phyloP scores from a whole-genome alignment of 1,139 yeast species.

The Hansenula lynferdii region DNA sequence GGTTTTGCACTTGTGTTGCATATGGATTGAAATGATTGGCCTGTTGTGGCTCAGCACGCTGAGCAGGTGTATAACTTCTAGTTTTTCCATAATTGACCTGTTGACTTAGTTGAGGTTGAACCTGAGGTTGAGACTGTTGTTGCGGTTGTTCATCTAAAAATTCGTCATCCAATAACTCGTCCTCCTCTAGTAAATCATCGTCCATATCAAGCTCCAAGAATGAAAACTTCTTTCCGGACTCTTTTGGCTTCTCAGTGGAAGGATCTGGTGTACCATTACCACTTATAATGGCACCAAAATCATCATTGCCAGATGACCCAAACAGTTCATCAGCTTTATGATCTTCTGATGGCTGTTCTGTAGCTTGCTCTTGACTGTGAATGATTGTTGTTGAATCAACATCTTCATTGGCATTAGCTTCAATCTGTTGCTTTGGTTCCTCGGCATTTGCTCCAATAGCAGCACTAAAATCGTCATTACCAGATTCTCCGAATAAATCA shows the following conservation, averaged over 20 bases:
- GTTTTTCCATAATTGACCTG: too few species aligned
- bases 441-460: too few species aligned
- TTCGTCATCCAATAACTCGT: slow-evolving; percentile 21
- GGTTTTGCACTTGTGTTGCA: slow-evolving; percentile 6
- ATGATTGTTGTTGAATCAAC: too few species aligned
- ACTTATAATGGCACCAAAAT: neutral
- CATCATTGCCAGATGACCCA: neutral
- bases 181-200: slow-evolving; percentile 8
- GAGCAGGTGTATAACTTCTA: neutral
- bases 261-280: neutral
- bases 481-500: too few species aligned
- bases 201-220: slow-evolving; percentile 14
- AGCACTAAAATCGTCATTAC: too few species aligned
- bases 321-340: slow-evolving; percentile 1
- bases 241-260: neutral
- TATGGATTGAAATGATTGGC: slow-evolving; percentile 4
- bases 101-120: too few species aligned
- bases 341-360: neutral
- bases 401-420: too few species aligned
- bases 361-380: too few species aligned
- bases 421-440: too few species aligned
- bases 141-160: slow-evolving; percentile 19
- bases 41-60: slow-evolving; percentile 4
- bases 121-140: slow-evolving; percentile 1
- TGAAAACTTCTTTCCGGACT: slow-evolving; percentile 13